Base-by-base conservation (phyloP, 2,329 filamentous ascomycete genomes). In the Teratosphaeria epicoccoides region DNA sequence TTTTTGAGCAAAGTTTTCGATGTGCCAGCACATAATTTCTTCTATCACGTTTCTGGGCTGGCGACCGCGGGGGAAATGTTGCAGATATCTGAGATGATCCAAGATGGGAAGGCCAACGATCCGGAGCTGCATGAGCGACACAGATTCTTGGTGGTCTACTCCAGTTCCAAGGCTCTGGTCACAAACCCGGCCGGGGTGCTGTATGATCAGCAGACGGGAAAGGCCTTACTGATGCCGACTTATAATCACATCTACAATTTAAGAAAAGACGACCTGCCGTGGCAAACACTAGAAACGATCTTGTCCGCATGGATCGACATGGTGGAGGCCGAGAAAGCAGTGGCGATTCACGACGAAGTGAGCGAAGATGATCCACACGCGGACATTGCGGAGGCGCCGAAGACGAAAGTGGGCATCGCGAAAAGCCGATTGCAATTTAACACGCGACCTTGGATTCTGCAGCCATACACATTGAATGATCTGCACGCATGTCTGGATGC, bases 261-360 rank as follows among this genome's bases (percentile, higher is more conserved):
- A 12, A 61, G 52, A n/a, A 58, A 62, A 49, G 28, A 52, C 7
- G 56, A 60, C n/a, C 52, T 66, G 12, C 64, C 63, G 1, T 67
- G 64, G 65, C 65, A 67, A 47, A 58, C 55, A n/a, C 56, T 67
- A n/a, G 65, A 67, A 49, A 56, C 55, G 2, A 62, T 67, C 22
- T 49, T 67, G 7, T 64, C 59, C 49, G 61, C 63, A 4, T 67
- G 63, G 49, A 59, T 67, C 44, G 65, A 67, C 43, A 65, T 67
- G 63, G 56, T 65, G 7, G 63, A 67, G 51, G 61, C 60, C 2
- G 65, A 64, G 45, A 67, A 67, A 45, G 63, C 62, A 2, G 55
- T 66, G 10, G 64, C 64, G 1, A 53, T 67, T 6, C 62, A 62
- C 43, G 61, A 65, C n/a, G 53, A 26, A 23, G 43, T 52, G 5